Conservation (phyloP, 805 yeast genomes). For the Candida methanosorbosa region DNA sequence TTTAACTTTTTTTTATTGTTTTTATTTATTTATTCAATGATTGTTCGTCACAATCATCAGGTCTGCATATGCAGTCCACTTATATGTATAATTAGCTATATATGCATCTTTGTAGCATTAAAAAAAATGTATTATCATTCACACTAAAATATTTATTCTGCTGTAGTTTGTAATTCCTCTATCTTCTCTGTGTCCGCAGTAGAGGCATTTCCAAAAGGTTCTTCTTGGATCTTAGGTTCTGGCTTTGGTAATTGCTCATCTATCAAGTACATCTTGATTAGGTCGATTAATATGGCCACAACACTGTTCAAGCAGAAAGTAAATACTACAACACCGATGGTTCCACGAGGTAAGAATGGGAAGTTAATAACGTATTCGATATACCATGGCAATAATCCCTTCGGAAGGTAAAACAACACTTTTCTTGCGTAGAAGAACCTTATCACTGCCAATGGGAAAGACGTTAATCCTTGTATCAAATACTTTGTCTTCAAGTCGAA, state of each 20-base stretch:
- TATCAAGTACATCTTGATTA: slow-evolving; percentile 9
- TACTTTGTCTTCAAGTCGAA: slow-evolving; percentile 26
- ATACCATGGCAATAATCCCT: slow-evolving; percentile 46
- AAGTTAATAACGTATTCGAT: slow-evolving; percentile 48
- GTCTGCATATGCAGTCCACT: no score
- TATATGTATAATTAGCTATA: no score
- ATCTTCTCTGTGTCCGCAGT: no score
- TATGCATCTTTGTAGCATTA: no score
- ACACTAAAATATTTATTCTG: no score
- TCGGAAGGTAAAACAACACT: slow-evolving; percentile 52
- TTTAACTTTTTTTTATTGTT: no score
- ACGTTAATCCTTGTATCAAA: slow-evolving; percentile 29
- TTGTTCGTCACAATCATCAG: no score
- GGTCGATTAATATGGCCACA: slow-evolving; percentile 16
- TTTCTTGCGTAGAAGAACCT: slow-evolving; percentile 45
- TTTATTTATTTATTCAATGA: no score
- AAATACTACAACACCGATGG: slow-evolving; percentile 55
- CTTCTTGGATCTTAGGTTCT: not conserved
- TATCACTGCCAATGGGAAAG: slow-evolving; percentile 38
- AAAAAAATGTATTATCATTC: no score
- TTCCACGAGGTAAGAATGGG: slow-evolving; percentile 55
- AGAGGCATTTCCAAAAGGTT: not conserved
- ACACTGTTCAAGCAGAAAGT: slow-evolving; percentile 29
- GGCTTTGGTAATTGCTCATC: slow-evolving; percentile 5
- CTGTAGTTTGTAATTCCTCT: no score